phyloP scores from a whole-genome alignment of 2,329 filamentous ascomycete species.

The Monascus ruber region DNA sequence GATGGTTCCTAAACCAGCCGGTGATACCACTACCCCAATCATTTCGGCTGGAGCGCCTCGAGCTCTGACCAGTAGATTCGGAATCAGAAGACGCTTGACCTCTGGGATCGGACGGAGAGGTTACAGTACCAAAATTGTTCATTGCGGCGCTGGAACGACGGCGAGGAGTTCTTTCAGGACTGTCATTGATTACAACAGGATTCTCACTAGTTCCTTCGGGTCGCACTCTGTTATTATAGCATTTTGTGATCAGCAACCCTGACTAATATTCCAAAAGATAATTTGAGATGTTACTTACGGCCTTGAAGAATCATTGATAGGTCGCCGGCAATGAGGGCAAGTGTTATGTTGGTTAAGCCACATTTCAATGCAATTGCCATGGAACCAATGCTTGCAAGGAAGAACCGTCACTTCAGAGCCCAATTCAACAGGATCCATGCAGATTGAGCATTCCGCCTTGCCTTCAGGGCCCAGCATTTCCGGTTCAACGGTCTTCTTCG shows the following conservation, averaged over 20 bases:
- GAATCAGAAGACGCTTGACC: background rate
- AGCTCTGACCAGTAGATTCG: background rate
- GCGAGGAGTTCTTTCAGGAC: slow-evolving; percentile 5
- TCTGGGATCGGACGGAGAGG: too few relatives aligned
- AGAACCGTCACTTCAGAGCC: slow-evolving; percentile 65
- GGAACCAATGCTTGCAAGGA: slow-evolving; percentile 91
- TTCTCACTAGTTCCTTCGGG: slow-evolving; percentile 8
- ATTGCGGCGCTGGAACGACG: slow-evolving; percentile 3
- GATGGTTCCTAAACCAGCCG: slow-evolving; percentile 15
- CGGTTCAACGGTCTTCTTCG: slow-evolving; percentile 57
- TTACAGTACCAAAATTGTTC: background rate
- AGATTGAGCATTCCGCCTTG: slow-evolving; percentile 77
- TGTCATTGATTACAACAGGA: slow-evolving; percentile 9
- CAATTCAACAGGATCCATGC: slow-evolving; percentile 70
- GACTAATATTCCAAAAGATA: background rate
- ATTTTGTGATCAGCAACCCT: slow-evolving; percentile 3
- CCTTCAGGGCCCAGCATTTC: slow-evolving; percentile 60
- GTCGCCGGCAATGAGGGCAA: slow-evolving; percentile 52
- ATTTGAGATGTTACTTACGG: too few relatives aligned
- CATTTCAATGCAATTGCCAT: slow-evolving; percentile 64
- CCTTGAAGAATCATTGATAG: slow-evolving; percentile 15
- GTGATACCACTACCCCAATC: slow-evolving; percentile 9
- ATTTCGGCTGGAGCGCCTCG: slow-evolving; percentile 5
- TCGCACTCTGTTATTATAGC: slow-evolving; percentile 2
- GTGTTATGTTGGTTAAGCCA: slow-evolving; percentile 91